These are phyloP conservation scores for Calonectria fujianensis DNA, from an alignment of 2,329 filamentous ascomycete genomes.

Conservation along the genomic window DNA sequence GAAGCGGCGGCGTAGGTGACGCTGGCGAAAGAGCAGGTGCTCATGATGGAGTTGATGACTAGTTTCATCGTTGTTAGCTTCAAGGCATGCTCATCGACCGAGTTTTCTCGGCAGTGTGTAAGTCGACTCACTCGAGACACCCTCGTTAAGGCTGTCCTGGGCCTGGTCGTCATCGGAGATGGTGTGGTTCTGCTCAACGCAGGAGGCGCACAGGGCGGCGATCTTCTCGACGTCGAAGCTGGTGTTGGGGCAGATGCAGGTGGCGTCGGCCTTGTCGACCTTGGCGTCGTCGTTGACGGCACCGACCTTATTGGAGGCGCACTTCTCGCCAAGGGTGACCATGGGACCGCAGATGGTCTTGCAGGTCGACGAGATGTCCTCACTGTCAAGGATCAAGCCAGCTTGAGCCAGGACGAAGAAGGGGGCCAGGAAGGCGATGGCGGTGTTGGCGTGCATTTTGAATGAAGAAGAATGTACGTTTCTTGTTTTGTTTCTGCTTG, in stretches of 20 bases:
- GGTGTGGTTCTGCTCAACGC: slow-evolving; percentile 12
- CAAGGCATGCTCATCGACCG: background rate
- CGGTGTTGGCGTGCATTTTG: slow-evolving; percentile 20
- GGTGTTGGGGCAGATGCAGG: slow-evolving; percentile 21
- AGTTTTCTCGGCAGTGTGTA: background rate
- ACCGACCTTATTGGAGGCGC: slow-evolving; percentile 21
- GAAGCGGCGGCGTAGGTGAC: slow-evolving; percentile 8
- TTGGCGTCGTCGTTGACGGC: slow-evolving; percentile 14
- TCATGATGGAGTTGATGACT: slow-evolving; percentile 24
- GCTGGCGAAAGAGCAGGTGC: slow-evolving; percentile 19
- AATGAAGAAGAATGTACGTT: background rate
- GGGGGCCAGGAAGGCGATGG: slow-evolving; percentile 15
- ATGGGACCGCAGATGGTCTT: slow-evolving; percentile 20
- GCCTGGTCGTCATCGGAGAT: slow-evolving; percentile 6
- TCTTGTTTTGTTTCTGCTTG: background rate
- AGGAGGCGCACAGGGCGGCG: slow-evolving; percentile 15
- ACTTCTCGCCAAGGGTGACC: background rate
- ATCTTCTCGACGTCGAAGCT: slow-evolving; percentile 16
- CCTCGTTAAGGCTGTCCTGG: slow-evolving; percentile 12
- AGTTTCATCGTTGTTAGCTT: background rate
- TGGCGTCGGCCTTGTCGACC: slow-evolving; percentile 15
- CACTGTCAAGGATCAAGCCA: slow-evolving; percentile 24
- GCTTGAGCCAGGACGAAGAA: slow-evolving; percentile 7
- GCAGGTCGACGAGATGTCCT: slow-evolving; percentile 14
- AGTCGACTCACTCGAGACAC: background rate